These are phyloP conservation scores for Cryphonectria parasitica DNA, from an alignment of 2,329 filamentous ascomycete genomes.

Conservation along the genomic window DNA sequence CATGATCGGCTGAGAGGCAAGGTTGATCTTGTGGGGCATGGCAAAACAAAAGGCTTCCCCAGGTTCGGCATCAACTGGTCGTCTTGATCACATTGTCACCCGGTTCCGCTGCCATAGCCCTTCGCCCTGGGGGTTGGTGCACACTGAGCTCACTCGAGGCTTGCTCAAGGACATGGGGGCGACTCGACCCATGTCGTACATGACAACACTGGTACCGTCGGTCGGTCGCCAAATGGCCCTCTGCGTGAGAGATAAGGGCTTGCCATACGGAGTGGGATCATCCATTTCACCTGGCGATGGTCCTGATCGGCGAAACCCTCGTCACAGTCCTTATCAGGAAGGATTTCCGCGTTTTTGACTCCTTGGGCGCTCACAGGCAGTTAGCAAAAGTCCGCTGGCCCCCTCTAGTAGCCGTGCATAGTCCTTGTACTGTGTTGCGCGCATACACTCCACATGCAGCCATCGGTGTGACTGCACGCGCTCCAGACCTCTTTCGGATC, in stretches of 20 bases:
- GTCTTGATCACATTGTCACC: background rate
- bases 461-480: background rate
- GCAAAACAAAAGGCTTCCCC: background rate
- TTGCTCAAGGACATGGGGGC: background rate
- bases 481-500: background rate
- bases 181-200: too few species aligned
- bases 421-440: background rate
- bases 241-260: background rate
- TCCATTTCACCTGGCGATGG: background rate
- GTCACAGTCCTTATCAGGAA: background rate
- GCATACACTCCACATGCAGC: background rate
- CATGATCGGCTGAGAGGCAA: background rate
- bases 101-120: background rate
- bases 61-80: background rate
- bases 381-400: background rate
- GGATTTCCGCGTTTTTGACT: background rate
- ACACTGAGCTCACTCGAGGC: background rate
- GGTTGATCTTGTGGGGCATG: background rate
- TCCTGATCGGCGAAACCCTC: background rate
- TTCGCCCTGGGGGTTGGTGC: background rate
- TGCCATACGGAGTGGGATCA: conserved; percentile 1
- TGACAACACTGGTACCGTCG: background rate
- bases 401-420: background rate
- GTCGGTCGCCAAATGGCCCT: background rate
- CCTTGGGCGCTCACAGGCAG: background rate